Evolutionary conservation across 306 rosid species (phyloP), one percentile per base, ranked within the genome.

Genomic region (Urtica urens): DNA sequence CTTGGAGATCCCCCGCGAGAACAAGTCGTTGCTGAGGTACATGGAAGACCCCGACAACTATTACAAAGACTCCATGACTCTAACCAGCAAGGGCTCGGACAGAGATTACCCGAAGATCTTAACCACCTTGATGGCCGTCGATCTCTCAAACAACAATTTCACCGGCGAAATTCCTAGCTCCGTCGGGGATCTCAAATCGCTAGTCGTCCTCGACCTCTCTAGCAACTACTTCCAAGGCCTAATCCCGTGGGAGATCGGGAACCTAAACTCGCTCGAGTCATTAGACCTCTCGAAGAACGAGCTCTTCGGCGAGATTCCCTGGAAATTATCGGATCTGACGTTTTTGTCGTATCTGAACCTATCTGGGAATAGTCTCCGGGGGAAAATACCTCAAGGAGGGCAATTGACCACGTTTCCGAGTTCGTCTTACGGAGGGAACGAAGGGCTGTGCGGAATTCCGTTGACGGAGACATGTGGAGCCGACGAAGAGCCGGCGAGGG

Each of bases 281-380:
- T 15, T 48, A 19, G 38, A 48, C 26, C 53, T 48, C 38, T 48
- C 53, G 11, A 48, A 48, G 2, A 48, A 48, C 53, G 17, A 16
- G 38, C 53, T 48, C n/a, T 26, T 14, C 14, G 38, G 38, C 7
- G 5, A 10, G 16, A 26, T 48, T 13, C 53, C 53, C 20, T 7
- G 10, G 3, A 18, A 27, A 2, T 27, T 48, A 19, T 34, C 7
- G 37, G 17, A 38, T 27, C 53, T 48, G 3, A 27, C 21, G 16
- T 48, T 48, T 27, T 38, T 48, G 14, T 1, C 19, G 23, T 27
- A 6, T 48, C 53, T 48, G 13, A 48, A 48, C 53, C 53, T 48
- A 25, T 48, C 53, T 26, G 23, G 28, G 0, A 48, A 48, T 38
- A 13, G 26, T 22, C 38, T 48, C 15, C 1, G 12, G 15, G 53